A percentile compares a stretch with the other conserved stretches of the same genome.
phyloP scores from a whole-genome alignment of 2,329 filamentous ascomycete genomes.

The Nannizziopsis barbatae region DNA sequence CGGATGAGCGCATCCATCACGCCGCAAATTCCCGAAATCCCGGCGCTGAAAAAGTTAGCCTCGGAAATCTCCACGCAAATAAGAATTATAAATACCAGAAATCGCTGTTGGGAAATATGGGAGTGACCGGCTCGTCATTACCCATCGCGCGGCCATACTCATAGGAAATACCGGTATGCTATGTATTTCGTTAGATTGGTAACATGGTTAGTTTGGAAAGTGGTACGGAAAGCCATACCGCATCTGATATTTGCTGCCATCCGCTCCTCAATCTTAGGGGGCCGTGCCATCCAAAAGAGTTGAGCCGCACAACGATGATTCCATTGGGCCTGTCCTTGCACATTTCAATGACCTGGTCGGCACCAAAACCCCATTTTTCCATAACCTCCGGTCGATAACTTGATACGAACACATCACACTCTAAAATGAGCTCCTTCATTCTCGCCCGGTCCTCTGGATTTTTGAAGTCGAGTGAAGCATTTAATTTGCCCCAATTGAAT shows the following conservation, averaged over 20 bases:
- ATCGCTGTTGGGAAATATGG: conserved; percentile 37
- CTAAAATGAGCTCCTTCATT: conserved; percentile 33
- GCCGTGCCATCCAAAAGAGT: conserved; percentile 45
- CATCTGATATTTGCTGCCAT: conserved; percentile 46
- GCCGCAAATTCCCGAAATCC: conserved; percentile 32
- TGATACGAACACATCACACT: conserved; percentile 43
- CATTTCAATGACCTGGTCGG: conserved; percentile 33
- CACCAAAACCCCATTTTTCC: conserved; percentile 38
- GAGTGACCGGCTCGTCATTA: conserved; percentile 36
- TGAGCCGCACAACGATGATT: conserved; percentile 41
- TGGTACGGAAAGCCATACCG: conserved; percentile 20
- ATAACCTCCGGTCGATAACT: conserved; percentile 42
- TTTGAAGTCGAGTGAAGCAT: conserved; percentile 35
- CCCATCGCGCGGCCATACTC: conserved; percentile 40
- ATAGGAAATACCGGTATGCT: conserved; percentile 37
- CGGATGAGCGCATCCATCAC: conserved; percentile 36
- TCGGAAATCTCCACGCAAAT: neutral
- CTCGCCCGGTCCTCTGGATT: conserved; percentile 29
- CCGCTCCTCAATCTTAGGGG: conserved; percentile 39
- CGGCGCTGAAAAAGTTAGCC: conserved; percentile 25
- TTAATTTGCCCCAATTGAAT: conserved; percentile 43
- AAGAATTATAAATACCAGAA: conserved; percentile 23
- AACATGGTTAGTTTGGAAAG: conserved; percentile 4
- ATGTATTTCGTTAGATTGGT: neutral
- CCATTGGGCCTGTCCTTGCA: conserved; percentile 33